Percentiles rank a stretch among this genome's conserved stretches.
Evolutionary conservation across 805 yeast species (phyloP).

Genomic region (Jamesozyma lodderae): DNA sequence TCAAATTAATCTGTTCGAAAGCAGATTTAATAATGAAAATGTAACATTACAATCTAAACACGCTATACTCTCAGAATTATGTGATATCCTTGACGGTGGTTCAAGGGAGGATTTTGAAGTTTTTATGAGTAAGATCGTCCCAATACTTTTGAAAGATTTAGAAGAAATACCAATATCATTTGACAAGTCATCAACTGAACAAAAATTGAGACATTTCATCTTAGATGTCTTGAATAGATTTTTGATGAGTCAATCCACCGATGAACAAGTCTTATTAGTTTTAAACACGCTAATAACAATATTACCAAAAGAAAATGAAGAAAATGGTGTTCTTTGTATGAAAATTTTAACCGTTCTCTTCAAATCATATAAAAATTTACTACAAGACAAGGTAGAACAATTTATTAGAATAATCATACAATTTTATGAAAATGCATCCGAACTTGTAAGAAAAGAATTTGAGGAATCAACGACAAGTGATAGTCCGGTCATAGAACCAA

Average conservation of each 20-base stretch:
- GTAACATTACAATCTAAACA: constrained; percentile 54
- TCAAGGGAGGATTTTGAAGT: constrained; percentile 74
- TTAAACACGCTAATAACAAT: constrained; percentile 49
- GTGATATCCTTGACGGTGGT: constrained; percentile 81
- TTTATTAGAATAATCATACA: constrained; percentile 69
- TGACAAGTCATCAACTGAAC: constrained; percentile 53
- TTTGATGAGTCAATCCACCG: constrained; percentile 73
- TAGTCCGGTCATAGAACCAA: constrained; percentile 1
- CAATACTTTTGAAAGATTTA: constrained; percentile 56
- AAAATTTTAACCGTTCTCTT: constrained; percentile 78
- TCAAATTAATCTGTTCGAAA: constrained; percentile 61
- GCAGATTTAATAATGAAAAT: constrained; percentile 47
- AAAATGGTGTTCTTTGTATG: constrained; percentile 87
- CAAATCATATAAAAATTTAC: constrained; percentile 63
- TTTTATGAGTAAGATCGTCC: constrained; percentile 61
- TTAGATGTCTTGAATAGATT: constrained; percentile 75
- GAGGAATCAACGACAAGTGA: constrained; percentile 22
- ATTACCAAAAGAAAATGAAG: constrained; percentile 79
- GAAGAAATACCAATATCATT: constrained; percentile 67
- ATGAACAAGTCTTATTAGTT: constrained; percentile 55
- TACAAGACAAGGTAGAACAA: constrained; percentile 64
- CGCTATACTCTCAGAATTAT: constrained; percentile 65
- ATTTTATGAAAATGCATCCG: constrained; percentile 72
- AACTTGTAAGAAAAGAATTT: constrained; percentile 64
- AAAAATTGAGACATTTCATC: constrained; percentile 66